Percentiles rank a stretch among this genome's conserved stretches.
These are phyloP conservation scores for Boehmeria nivea DNA, from an alignment of 306 rosid genomes.

Conservation along the genomic window DNA sequence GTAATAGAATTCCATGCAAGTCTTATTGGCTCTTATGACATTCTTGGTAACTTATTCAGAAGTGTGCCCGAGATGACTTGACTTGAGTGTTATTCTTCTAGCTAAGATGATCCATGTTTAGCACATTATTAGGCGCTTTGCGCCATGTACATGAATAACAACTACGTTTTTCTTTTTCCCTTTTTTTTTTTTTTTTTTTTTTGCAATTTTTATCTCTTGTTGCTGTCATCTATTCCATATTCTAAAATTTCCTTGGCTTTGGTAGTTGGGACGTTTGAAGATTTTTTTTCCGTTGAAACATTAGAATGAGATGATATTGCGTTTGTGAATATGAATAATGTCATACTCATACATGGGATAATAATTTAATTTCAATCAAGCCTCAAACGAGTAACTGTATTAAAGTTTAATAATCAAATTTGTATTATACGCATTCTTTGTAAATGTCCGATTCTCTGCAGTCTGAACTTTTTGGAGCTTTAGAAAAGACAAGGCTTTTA, in stretches of 20 bases:
- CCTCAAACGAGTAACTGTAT: neutral
- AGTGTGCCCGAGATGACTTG: too few relatives aligned
- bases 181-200: too few relatives aligned
- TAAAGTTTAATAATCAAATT: neutral
- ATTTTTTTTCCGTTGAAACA: neutral
- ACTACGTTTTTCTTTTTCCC: too few relatives aligned
- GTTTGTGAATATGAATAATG: neutral
- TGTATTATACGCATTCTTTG: neutral
- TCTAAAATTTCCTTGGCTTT: too few relatives aligned
- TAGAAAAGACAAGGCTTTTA: conserved; percentile 65
- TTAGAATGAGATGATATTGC: neutral
- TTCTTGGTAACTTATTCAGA: too few relatives aligned
- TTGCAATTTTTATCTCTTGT: neutral
- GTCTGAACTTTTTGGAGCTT: conserved; percentile 84
- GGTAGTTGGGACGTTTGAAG: neutral
- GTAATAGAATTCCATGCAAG: too few relatives aligned
- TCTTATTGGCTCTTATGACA: too few relatives aligned
- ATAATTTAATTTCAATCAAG: neutral
- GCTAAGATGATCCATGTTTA: too few relatives aligned
- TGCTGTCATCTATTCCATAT: too few relatives aligned
- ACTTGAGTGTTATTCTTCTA: too few relatives aligned
- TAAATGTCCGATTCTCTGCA: conserved; percentile 27
- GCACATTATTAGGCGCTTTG: too few relatives aligned
- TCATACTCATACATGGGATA: neutral
- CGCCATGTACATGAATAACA: too few relatives aligned